A percentile compares a stretch with the other conserved stretches of the same genome.
Conservation (phyloP, 805 yeast genomes). For the Monosporozyma siamensis region DNA sequence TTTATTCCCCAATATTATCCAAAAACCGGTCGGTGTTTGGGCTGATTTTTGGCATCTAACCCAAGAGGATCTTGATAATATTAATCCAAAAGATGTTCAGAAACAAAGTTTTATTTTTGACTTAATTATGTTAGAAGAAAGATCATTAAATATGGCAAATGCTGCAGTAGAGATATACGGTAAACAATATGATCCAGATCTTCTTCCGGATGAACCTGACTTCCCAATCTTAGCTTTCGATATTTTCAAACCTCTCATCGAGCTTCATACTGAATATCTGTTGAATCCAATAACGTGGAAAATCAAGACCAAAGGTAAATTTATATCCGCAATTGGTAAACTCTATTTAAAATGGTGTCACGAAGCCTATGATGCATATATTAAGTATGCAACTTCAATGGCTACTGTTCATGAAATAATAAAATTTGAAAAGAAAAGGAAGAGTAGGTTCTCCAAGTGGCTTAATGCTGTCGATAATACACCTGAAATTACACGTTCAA, state of each 20-base stretch:
- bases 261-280: conserved; percentile 44
- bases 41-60: conserved; percentile 56
- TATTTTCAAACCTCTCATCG: conserved; percentile 46
- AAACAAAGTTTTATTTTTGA: conserved; percentile 72
- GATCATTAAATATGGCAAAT: conserved; percentile 56
- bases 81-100: conserved; percentile 45
- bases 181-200: conserved; percentile 32
- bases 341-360: conserved; percentile 57
- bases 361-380: conserved; percentile 44
- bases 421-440: conserved; percentile 36
- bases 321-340: conserved; percentile 53
- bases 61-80: conserved; percentile 42
- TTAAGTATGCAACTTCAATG: conserved; percentile 50
- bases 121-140: conserved; percentile 59
- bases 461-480: conserved; percentile 41
- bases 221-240: conserved; percentile 52
- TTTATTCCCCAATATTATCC: conserved; percentile 29
- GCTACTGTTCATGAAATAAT: conserved; percentile 52
- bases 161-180: conserved; percentile 55
- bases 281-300: conserved; percentile 50
- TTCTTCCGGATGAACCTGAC: conserved; percentile 42
- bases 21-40: conserved; percentile 44
- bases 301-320: conserved; percentile 55
- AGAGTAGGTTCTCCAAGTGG: conserved; percentile 49
- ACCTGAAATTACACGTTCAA: conserved; percentile 33